These are phyloP conservation scores for Tuber umbilicatum DNA, from an alignment of 495 filamentous ascomycete genomes.

Conservation along the genomic window DNA sequence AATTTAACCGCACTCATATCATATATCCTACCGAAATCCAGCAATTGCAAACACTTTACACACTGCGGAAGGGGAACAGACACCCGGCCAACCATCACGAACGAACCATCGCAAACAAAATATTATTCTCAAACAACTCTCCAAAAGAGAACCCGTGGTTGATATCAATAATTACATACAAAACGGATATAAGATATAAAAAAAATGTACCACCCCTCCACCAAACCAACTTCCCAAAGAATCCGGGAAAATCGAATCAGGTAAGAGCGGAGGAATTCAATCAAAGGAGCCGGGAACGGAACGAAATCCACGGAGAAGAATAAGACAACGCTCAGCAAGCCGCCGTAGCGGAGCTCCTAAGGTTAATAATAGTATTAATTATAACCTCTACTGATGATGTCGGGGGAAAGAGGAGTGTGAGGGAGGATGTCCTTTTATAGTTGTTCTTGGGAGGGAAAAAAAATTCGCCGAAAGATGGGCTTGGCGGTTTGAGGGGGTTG, in stretches of 20 bases:
- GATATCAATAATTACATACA: no score
- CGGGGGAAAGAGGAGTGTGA: conserved; percentile 22
- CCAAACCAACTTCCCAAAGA: background rate
- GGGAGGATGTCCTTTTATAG: conserved; percentile 11
- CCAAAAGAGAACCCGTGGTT: no score
- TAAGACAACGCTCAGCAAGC: conserved; percentile 42
- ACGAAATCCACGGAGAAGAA: conserved; percentile 36
- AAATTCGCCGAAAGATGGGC: background rate
- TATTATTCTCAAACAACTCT: no score
- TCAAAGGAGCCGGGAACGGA: conserved; percentile 44
- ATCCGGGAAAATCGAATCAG: background rate
- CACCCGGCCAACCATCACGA: background rate
- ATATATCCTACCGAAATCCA: background rate
- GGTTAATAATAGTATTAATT: conserved; percentile 26
- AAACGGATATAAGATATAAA: background rate
- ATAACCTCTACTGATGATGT: conserved; percentile 42
- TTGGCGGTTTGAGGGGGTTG: background rate
- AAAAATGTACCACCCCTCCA: background rate
- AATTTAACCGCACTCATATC: no score
- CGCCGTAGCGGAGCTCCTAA: conserved; percentile 42
- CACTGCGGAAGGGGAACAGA: no score
- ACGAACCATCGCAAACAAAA: background rate
- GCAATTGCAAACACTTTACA: background rate
- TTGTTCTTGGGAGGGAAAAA: background rate
- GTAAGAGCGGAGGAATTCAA: conserved; percentile 34